phyloP scores from a whole-genome alignment of 164 flowering plant genomes.

The Cinnamomum chago region DNA sequence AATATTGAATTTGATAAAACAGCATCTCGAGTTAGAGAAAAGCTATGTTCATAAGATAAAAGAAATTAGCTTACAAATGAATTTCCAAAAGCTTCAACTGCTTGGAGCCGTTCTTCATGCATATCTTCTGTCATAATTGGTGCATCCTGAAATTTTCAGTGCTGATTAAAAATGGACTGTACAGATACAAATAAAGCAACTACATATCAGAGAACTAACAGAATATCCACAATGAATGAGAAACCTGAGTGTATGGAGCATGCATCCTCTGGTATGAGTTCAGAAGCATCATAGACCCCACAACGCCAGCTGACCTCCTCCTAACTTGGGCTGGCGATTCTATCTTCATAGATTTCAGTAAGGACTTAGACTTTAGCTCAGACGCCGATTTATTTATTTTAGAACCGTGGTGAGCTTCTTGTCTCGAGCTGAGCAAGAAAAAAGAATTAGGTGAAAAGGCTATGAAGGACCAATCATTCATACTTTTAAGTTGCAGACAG shows the following conservation, averaged over 20 bases:
- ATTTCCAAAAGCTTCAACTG: constrained; percentile 73
- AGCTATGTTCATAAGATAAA: neutral
- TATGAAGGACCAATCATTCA: neutral
- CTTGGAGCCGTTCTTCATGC: constrained; percentile 94
- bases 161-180: neutral
- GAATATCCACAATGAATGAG: neutral
- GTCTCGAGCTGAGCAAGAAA: constrained; percentile 4
- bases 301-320: constrained; percentile 80
- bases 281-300: constrained; percentile 83
- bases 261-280: constrained; percentile 75
- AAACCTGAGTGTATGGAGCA: constrained; percentile 88
- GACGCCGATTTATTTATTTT: constrained; percentile 4
- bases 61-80: constrained; percentile 60
- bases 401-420: constrained; percentile 18
- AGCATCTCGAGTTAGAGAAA: neutral
- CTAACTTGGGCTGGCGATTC: constrained; percentile 31
- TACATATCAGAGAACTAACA: neutral
- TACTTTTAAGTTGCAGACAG: no score
- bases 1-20: no score
- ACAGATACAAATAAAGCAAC: neutral
- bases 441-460: neutral
- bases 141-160: constrained; percentile 46
- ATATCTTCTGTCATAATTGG: constrained; percentile 99
- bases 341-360: constrained; percentile 17
- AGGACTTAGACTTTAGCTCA: constrained; percentile 17